Base-by-base conservation (phyloP, 2,329 filamentous ascomycete genomes). In the Beauveria scarabaeidicola region DNA sequence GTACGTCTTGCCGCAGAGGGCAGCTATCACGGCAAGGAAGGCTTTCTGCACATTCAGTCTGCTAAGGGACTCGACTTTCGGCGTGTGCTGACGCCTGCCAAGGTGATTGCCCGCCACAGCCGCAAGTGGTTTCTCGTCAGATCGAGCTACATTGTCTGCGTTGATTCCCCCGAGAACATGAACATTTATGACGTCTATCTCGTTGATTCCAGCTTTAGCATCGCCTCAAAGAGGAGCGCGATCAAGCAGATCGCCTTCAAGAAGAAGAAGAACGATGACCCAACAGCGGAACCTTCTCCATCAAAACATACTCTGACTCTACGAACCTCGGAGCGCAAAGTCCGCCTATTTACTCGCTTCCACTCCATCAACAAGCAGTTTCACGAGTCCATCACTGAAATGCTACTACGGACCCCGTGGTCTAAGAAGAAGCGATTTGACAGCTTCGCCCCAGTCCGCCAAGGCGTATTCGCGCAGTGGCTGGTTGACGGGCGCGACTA, bases 131-230 rank as follows among this genome's bases (percentile, higher is more conserved):
- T 99, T 70, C 79, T 97, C 21, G 91, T 99, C n/a, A 82, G 94
- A 55, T 92, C 97, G 73, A 97, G 91, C 75, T 99, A 99, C 69
- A 87, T 99, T 61, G 93, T 96, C 48, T 97, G 93, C 66, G 92
- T 97, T n/a, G 93, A 97, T 70, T 97, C 94, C 0, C 94, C 94
- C 0, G 93, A 97, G 71, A 96, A 96, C 67, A 96, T 97, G 89
- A 93, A 96, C 68, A 95, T 97, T 38, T 97, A 96, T 71, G 95
- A 99, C 74, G 94, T 99, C 23, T 97, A 97, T 72, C 81, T 99
- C n/a, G 90, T 97, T 27, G 94, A 99, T 69, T 82, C 89, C 1
- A 87, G 89, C 67, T 99, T 99, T 74, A 80, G 83, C 56, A 86
- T 97, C 53, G 86, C 91, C 63, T 85, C 89, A 59, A 91, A 91